phyloP scores from a whole-genome alignment of 495 filamentous ascomycete genomes.

The Penicillium daleae region DNA sequence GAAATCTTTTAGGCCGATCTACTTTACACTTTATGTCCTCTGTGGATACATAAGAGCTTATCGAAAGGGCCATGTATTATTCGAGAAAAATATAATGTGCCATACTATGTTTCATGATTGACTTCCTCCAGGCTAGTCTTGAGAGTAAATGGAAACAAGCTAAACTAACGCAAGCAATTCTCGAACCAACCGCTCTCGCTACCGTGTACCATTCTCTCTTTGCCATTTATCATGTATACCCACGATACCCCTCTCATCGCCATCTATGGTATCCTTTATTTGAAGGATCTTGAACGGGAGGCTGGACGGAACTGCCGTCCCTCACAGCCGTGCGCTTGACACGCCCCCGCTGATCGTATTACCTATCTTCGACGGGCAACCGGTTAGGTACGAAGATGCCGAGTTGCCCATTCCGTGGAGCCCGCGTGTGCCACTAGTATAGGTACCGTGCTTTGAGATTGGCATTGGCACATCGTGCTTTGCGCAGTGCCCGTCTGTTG shows the following conservation, averaged over 20 bases:
- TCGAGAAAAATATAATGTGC: neutral
- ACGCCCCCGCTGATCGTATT: neutral
- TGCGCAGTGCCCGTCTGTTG: neutral
- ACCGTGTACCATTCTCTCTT: neutral
- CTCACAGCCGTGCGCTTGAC: conserved; percentile 8
- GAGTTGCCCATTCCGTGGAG: conserved; percentile 3
- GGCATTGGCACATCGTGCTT: conserved; percentile 9
- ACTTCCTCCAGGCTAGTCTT: neutral
- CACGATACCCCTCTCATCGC: neutral
- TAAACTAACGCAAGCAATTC: neutral
- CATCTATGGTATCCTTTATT: neutral
- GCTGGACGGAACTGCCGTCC: neutral
- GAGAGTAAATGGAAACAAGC: neutral
- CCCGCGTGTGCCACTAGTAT: neutral
- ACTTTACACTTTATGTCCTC: neutral
- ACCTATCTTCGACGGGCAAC: conserved; percentile 12
- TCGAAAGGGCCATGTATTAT: conserved; percentile 1
- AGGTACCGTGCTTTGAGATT: neutral
- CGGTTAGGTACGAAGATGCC: neutral
- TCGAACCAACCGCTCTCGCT: too few relatives aligned
- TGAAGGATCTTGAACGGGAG: too few relatives aligned
- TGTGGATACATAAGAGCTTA: neutral
- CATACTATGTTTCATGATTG: neutral
- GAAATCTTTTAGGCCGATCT: neutral
- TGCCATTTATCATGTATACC: neutral